Evolutionary conservation across 2,329 filamentous ascomycete genomes (phyloP).

Genomic region (Trichoderma simmonsii): DNA sequence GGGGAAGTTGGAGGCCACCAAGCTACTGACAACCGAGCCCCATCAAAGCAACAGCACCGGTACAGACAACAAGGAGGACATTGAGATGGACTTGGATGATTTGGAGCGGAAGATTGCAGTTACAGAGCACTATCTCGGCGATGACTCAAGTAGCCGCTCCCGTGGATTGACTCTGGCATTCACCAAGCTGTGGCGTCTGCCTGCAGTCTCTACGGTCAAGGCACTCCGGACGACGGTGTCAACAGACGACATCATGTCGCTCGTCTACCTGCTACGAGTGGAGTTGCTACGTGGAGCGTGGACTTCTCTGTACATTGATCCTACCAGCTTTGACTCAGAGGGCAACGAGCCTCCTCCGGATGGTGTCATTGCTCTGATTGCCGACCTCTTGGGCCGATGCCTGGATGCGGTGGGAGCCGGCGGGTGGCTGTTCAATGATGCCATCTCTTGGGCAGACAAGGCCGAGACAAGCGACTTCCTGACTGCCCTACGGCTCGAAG

Average conservation of each 20-base stretch:
- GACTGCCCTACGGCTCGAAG: conserved; percentile 62
- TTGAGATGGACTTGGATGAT: conserved; percentile 56
- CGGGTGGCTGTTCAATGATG: conserved; percentile 68
- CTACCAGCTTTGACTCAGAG: conserved; percentile 45
- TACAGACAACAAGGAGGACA: conserved; percentile 30
- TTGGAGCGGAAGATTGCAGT: conserved; percentile 64
- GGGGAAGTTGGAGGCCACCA: conserved; percentile 32
- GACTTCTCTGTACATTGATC: conserved; percentile 68
- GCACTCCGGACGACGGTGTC: conserved; percentile 62
- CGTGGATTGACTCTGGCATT: conserved; percentile 66
- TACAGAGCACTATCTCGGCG: conserved; percentile 64
- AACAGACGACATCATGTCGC: conserved; percentile 65
- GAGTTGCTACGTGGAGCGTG: conserved; percentile 73
- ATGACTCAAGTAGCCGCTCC: conserved; percentile 60
- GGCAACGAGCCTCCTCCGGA: conserved; percentile 53
- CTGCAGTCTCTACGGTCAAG: conserved; percentile 56
- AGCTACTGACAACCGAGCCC: conserved; percentile 32
- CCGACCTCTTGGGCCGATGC: conserved; percentile 67
- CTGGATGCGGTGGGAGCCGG: conserved; percentile 72
- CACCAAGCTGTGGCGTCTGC: conserved; percentile 65
- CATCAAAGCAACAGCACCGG: conserved; percentile 22
- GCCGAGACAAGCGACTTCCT: conserved; percentile 62
- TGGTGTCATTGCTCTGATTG: conserved; percentile 66
- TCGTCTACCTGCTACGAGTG: conserved; percentile 69
- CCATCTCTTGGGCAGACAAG: conserved; percentile 48